phyloP scores from a whole-genome alignment of 2,329 filamentous ascomycete species.

The Hymenoscyphus linearis region DNA sequence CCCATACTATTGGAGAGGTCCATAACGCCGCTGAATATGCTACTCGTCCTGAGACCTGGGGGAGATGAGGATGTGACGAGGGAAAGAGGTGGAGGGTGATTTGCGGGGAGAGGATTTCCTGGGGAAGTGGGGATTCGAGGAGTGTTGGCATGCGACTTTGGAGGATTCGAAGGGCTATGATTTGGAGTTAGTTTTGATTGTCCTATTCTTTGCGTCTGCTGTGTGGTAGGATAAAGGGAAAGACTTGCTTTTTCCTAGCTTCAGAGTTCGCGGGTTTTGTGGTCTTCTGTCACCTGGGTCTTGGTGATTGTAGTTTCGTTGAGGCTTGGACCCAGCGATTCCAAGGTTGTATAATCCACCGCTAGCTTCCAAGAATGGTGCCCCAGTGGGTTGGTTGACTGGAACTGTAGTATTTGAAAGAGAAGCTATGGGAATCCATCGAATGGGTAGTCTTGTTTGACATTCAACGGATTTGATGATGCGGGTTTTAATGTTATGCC shows the following conservation, averaged over 20 bases:
- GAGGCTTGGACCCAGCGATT: constrained; percentile 38
- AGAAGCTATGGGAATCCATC: constrained; percentile 5
- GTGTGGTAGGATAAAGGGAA: neutral
- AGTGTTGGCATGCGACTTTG: constrained; percentile 63
- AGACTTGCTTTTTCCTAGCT: constrained; percentile 37
- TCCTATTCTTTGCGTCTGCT: neutral
- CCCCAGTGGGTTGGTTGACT: constrained; percentile 17
- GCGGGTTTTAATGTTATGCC: constrained; percentile 19
- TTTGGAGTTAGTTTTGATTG: constrained; percentile 9
- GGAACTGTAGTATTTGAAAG: constrained; percentile 23
- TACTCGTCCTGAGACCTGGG: constrained; percentile 83
- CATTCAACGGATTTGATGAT: constrained; percentile 7
- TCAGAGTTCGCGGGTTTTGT: constrained; percentile 52
- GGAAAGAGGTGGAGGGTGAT: constrained; percentile 68
- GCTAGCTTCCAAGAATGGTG: neutral
- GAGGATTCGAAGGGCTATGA: constrained; percentile 55
- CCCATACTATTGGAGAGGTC: constrained; percentile 96
- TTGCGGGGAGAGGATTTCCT: constrained; percentile 70
- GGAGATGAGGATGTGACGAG: constrained; percentile 79
- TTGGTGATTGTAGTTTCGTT: constrained; percentile 9
- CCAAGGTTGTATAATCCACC: constrained; percentile 35
- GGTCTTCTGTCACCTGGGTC: constrained; percentile 32
- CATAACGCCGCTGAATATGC: constrained; percentile 90
- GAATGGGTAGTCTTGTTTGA: constrained; percentile 7
- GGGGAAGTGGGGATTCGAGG: constrained; percentile 61